Evolutionary conservation across 768 basidiomycete genomes (phyloP).

Genomic region (Gloeostereum incarnatum): DNA sequence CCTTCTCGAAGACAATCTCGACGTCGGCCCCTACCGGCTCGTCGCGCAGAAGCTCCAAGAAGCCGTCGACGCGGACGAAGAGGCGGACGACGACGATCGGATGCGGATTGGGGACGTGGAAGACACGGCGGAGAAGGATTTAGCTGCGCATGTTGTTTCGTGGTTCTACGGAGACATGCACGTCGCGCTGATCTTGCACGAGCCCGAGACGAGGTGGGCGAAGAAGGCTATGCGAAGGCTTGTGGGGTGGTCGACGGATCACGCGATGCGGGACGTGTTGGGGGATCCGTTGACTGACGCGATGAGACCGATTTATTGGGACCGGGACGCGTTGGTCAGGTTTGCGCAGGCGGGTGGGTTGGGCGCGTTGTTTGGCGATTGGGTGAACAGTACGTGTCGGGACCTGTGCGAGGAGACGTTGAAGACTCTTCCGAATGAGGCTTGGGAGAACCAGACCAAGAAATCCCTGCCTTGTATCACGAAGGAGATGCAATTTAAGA

Average conservation of each 20-base stretch:
- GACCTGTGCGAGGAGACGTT: conserved; percentile 11
- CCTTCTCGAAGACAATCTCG: conserved; percentile 17
- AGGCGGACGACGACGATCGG: conserved; percentile 16
- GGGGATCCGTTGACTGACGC: conserved; percentile 18
- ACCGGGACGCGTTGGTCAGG: conserved; percentile 8
- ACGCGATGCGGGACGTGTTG: conserved; percentile 9
- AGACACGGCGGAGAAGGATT: conserved; percentile 10
- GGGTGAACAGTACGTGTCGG: conserved; percentile 13
- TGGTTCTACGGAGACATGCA: conserved; percentile 16
- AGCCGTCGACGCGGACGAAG: conserved; percentile 12
- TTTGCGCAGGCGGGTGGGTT: conserved; percentile 17
- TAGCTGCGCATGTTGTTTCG: conserved; percentile 14
- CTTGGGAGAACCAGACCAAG: conserved; percentile 16
- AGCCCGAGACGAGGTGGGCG: conserved; percentile 9
- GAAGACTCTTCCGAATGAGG: conserved; percentile 11
- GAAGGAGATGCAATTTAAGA: conserved; percentile 12
- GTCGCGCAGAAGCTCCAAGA: conserved; percentile 8
- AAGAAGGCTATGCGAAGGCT: conserved; percentile 12
- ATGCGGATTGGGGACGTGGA: conserved; percentile 10
- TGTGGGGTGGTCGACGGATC: conserved; percentile 14
- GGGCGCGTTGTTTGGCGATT: conserved; percentile 16
- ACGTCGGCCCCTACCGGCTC: conserved; percentile 16
- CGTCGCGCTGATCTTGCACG: conserved; percentile 15
- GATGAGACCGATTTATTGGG: conserved; percentile 17
- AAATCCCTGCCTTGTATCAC: conserved; percentile 14